Evolutionary conservation across 2,329 filamentous ascomycete genomes (phyloP).

Genomic region (Penicillium sp.): DNA sequence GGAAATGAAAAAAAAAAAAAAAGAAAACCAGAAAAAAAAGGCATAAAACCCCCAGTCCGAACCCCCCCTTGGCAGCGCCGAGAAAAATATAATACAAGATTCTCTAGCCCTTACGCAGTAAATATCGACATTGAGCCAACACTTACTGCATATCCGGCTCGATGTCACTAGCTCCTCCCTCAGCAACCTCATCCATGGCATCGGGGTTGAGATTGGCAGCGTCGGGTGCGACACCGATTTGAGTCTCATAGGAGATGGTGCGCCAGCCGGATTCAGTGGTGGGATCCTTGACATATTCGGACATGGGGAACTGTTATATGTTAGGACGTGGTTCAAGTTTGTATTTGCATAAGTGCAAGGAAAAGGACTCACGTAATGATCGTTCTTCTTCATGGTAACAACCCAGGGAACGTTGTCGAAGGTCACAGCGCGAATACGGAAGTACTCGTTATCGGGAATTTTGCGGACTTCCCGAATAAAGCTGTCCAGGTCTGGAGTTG

Average conservation of each 20-base stretch:
- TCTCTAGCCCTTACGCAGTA: neutral
- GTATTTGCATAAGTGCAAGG: neutral
- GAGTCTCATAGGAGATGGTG: slow-evolving; percentile 55
- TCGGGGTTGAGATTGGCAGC: slow-evolving; percentile 47
- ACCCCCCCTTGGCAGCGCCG: slow-evolving; percentile 8
- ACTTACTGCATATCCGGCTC: slow-evolving; percentile 36
- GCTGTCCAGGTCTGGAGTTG: slow-evolving; percentile 75
- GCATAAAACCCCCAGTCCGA: neutral
- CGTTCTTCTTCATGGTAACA: slow-evolving; percentile 99
- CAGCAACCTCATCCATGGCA: slow-evolving; percentile 47
- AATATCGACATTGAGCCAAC: neutral
- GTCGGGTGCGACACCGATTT: slow-evolving; percentile 38
- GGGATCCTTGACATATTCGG: slow-evolving; percentile 62
- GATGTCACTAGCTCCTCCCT: slow-evolving; percentile 36
- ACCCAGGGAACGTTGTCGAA: slow-evolving; percentile 99
- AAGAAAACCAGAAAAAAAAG: neutral
- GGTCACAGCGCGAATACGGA: slow-evolving; percentile 93
- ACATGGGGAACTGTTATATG: slow-evolving; percentile 58
- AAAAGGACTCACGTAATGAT: slow-evolving; percentile 70
- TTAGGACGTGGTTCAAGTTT: neutral
- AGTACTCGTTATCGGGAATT: slow-evolving; percentile 97
- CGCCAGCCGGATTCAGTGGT: slow-evolving; percentile 56
- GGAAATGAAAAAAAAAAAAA: neutral
- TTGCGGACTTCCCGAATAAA: slow-evolving; percentile 80
- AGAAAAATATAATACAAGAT: slow-evolving; percentile 8